phyloP scores from a whole-genome alignment of 768 basidiomycete species.

The Nevesoporus exiguus region DNA sequence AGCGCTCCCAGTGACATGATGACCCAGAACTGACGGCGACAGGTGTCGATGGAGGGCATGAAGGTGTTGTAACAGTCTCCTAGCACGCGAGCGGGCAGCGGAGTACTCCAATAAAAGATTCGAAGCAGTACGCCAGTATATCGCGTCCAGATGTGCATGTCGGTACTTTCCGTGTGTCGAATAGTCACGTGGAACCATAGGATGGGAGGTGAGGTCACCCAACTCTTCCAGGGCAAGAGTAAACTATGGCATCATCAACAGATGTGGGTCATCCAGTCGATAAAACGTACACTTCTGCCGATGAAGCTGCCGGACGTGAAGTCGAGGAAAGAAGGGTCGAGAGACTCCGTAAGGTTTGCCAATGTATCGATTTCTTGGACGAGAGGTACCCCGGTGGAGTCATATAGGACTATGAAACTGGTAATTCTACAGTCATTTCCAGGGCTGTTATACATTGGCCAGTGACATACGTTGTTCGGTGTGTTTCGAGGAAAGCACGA shows the following conservation, averaged over 20 bases:
- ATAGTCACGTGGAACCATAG: background rate
- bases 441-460: background rate
- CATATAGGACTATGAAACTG: background rate
- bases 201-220: constrained; percentile 13
- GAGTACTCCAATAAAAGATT: constrained; percentile 34
- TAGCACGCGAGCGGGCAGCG: constrained; percentile 23
- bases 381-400: background rate
- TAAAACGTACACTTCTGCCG: constrained; percentile 26
- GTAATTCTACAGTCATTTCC: constrained; percentile 10
- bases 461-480: constrained; percentile 19
- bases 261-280: background rate
- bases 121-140: constrained; percentile 30
- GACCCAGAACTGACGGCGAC: background rate
- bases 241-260: constrained; percentile 17
- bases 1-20: background rate
- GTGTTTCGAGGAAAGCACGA: constrained; percentile 19
- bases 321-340: constrained; percentile 22
- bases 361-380: constrained; percentile 5
- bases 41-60: constrained; percentile 14
- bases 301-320: constrained; percentile 26
- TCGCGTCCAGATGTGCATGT: constrained; percentile 19
- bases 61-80: constrained; percentile 15
- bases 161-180: background rate
- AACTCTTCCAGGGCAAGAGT: constrained; percentile 31
- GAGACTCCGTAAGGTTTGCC: constrained; percentile 20